These are phyloP conservation scores for Apiotrichum porosum DNA, from an alignment of 1,284 basidiomycete genomes.

Conservation along the genomic window DNA sequence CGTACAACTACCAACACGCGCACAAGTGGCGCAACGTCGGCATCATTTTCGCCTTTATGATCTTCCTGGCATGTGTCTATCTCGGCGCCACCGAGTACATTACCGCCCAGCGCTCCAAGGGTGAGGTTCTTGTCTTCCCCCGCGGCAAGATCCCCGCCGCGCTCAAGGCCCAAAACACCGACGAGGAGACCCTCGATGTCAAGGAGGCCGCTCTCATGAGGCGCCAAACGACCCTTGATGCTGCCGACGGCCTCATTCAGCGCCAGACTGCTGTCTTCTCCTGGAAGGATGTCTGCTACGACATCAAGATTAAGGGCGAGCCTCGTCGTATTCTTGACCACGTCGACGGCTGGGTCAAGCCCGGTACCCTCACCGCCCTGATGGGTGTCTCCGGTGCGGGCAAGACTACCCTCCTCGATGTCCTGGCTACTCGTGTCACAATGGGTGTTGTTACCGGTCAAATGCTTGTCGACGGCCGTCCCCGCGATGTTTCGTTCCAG, in stretches of 20 bases:
- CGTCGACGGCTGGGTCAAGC: constrained; percentile 76
- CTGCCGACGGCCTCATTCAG: constrained; percentile 39
- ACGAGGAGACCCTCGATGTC: constrained; percentile 12
- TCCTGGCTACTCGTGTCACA: constrained; percentile 72
- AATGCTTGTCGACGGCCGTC: constrained; percentile 69
- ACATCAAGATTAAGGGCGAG: constrained; percentile 58
- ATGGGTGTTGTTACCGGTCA: constrained; percentile 75
- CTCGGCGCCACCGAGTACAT: constrained; percentile 56
- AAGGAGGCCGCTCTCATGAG: constrained; percentile 20
- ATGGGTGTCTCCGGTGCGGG: constrained; percentile 67
- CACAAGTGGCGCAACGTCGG: constrained; percentile 63
- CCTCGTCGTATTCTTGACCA: constrained; percentile 65
- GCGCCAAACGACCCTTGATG: constrained; percentile 10
- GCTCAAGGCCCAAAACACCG: constrained; percentile 26
- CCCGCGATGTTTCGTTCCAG: constrained; percentile 65
- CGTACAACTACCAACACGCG: constrained; percentile 59
- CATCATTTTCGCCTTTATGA: constrained; percentile 56
- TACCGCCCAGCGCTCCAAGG: constrained; percentile 51
- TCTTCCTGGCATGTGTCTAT: constrained; percentile 53
- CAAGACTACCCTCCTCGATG: constrained; percentile 78
- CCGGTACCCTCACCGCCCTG: constrained; percentile 67
- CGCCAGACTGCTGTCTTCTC: constrained; percentile 49
- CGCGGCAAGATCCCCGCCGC: constrained; percentile 47
- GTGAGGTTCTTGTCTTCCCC: constrained; percentile 53
- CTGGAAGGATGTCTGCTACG: constrained; percentile 55